phyloP scores from a whole-genome alignment of 1,284 basidiomycete genomes.

The Entoloma clypeatum region DNA sequence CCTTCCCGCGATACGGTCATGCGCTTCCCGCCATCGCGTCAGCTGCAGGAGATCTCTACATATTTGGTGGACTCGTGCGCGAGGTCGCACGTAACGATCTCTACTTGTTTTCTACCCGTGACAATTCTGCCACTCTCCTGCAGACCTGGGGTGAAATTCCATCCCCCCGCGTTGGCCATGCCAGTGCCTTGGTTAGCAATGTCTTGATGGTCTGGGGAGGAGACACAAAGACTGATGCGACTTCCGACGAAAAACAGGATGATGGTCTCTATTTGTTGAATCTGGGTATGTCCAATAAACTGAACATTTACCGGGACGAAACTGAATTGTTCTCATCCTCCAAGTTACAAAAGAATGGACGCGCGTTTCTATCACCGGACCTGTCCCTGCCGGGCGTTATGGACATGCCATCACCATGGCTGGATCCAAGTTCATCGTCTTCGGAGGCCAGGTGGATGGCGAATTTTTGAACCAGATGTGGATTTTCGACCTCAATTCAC shows the following conservation, averaged over 20 bases:
- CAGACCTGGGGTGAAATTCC: conserved; percentile 91
- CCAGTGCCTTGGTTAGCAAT: conserved; percentile 91
- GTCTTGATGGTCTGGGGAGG: conserved; percentile 99
- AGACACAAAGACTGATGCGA: conserved; percentile 80
- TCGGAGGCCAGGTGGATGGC: conserved; percentile 96
- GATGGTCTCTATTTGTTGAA: conserved; percentile 96
- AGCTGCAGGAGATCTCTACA: conserved; percentile 84
- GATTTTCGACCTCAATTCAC: conserved; percentile 92
- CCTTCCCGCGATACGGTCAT: conserved; percentile 97
- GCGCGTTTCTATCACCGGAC: conserved; percentile 71
- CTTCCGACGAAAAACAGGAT: conserved; percentile 82
- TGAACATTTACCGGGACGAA: conserved; percentile 7
- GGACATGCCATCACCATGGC: conserved; percentile 95
- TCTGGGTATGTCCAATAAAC: conserved; percentile 60
- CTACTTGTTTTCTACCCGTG: conserved; percentile 83
- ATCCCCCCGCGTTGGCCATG: conserved; percentile 90
- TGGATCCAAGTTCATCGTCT: conserved; percentile 90
- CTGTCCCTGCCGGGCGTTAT: conserved; percentile 85
- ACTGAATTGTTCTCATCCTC: conserved; percentile 7
- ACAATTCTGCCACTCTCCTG: conserved; percentile 73
- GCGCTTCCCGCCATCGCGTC: conserved; percentile 87
- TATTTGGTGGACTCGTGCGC: conserved; percentile 95
- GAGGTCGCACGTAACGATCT: conserved; percentile 93
- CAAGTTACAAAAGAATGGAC: conserved; percentile 93
- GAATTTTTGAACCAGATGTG: conserved; percentile 96